Percentiles rank a stretch among this genome's conserved stretches.
Evolutionary conservation across 495 filamentous ascomycete genomes (phyloP).

Genomic region (Gamarada debralockiae): DNA sequence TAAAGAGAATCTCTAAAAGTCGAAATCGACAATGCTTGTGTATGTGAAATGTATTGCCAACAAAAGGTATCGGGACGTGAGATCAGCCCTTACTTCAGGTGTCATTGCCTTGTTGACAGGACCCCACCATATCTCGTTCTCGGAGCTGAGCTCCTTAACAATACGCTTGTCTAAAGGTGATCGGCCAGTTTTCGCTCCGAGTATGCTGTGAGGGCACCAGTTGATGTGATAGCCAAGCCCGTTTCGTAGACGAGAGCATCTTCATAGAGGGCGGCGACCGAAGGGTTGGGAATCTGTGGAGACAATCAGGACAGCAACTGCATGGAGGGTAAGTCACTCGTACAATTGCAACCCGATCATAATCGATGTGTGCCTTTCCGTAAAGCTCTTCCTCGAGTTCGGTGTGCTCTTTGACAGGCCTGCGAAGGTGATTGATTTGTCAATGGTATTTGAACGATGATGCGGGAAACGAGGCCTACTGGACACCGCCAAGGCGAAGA

Average conservation of each 20-base stretch:
- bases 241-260: slow-evolving; percentile 99
- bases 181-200: slow-evolving; percentile 97
- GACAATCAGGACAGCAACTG: slow-evolving; percentile 53
- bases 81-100: slow-evolving; percentile 94
- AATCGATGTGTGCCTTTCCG: slow-evolving; percentile 98
- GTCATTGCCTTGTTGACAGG: slow-evolving; percentile 99
- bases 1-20: too few relatives aligned
- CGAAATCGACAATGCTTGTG: not conserved
- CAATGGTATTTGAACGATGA: slow-evolving; percentile 20
- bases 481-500: slow-evolving; percentile 79
- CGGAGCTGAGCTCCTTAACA: slow-evolving; percentile 84
- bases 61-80: too few relatives aligned
- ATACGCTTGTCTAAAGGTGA: slow-evolving; percentile 97
- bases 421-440: slow-evolving; percentile 31
- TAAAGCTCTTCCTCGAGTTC: slow-evolving; percentile 97
- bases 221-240: slow-evolving; percentile 92
- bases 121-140: slow-evolving; percentile 94
- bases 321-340: slow-evolving; percentile 45
- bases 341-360: slow-evolving; percentile 97
- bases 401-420: slow-evolving; percentile 78
- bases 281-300: slow-evolving; percentile 22
- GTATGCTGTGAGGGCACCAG: slow-evolving; percentile 92
- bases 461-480: slow-evolving; percentile 68
- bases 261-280: slow-evolving; percentile 91
- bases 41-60: too few relatives aligned